phyloP scores from a whole-genome alignment of 2,329 filamentous ascomycete species.

The Tolypocladium tundrense region DNA sequence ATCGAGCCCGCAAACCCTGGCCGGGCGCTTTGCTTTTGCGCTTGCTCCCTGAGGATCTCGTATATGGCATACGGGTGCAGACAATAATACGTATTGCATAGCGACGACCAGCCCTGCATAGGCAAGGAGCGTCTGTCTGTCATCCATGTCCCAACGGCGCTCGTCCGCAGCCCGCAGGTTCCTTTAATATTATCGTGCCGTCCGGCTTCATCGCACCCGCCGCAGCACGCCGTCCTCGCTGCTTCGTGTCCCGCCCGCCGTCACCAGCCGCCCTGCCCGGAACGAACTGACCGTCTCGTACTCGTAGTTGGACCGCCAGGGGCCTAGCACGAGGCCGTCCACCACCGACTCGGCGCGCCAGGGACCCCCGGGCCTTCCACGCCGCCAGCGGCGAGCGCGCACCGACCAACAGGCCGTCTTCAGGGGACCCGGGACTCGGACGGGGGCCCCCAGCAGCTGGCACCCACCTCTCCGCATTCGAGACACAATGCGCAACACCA shows the following conservation, averaged over 20 bases:
- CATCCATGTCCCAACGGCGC: background rate
- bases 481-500: constrained; percentile 22
- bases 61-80: background rate
- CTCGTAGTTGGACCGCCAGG: background rate
- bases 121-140: background rate
- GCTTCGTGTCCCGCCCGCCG: background rate
- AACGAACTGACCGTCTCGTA: background rate
- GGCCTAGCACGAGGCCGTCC: background rate
- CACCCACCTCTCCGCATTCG: constrained; percentile 17
- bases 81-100: background rate
- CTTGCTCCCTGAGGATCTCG: background rate
- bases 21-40: background rate
- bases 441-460: constrained; percentile 10
- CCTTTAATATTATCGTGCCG: background rate
- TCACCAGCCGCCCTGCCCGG: no score
- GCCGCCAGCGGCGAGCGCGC: background rate
- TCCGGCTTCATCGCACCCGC: background rate
- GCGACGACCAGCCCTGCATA: background rate
- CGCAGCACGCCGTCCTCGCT: background rate
- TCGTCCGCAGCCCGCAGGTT: background rate
- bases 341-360: background rate
- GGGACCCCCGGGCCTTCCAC: background rate
- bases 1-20: background rate
- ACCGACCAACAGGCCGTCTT: background rate
- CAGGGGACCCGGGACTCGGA: background rate